A percentile compares a stretch with the other conserved stretches of the same genome.
Evolutionary conservation across 768 basidiomycete species (phyloP).

Genomic region (Amanita exitialis): DNA sequence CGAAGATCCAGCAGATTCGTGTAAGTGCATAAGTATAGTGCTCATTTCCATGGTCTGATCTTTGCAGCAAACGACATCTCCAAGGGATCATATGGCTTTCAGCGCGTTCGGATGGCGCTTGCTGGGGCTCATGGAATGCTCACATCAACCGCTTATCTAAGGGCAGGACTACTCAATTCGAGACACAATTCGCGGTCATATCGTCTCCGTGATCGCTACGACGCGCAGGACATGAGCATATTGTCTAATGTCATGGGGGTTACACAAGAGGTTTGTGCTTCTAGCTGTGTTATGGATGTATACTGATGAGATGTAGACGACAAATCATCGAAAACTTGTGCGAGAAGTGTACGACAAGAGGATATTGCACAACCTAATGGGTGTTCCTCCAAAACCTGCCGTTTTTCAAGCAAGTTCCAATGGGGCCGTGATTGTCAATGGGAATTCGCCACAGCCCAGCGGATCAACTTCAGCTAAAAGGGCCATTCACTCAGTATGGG

Average conservation of each 20-base stretch:
- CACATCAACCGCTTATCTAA: conserved; percentile 60
- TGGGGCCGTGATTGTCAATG: not conserved
- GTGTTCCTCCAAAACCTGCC: conserved; percentile 23
- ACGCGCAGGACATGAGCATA: conserved; percentile 66
- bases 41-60: conserved; percentile 6
- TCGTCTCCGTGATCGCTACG: conserved; percentile 28
- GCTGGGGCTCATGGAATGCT: conserved; percentile 76
- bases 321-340: conserved; percentile 62
- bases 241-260: conserved; percentile 73
- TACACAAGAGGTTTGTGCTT: conserved; percentile 58
- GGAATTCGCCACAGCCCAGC: conserved; percentile 2
- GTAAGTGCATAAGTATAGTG: conserved; percentile 39
- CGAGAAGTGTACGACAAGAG: conserved; percentile 57
- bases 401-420: conserved; percentile 7
- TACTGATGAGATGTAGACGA: conserved; percentile 35
- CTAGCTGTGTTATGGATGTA: not conserved
- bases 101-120: conserved; percentile 72
- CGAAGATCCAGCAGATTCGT: conserved; percentile 86
- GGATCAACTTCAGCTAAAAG: conserved; percentile 9
- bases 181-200: conserved; percentile 40
- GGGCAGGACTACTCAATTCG: conserved; percentile 52
- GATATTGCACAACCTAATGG: conserved; percentile 49
- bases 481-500: conserved; percentile 28
- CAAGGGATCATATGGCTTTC: conserved; percentile 75
- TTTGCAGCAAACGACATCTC: conserved; percentile 85